phyloP scores from a whole-genome alignment of 306 rosid genomes.

The Gastrolobium villosum region DNA sequence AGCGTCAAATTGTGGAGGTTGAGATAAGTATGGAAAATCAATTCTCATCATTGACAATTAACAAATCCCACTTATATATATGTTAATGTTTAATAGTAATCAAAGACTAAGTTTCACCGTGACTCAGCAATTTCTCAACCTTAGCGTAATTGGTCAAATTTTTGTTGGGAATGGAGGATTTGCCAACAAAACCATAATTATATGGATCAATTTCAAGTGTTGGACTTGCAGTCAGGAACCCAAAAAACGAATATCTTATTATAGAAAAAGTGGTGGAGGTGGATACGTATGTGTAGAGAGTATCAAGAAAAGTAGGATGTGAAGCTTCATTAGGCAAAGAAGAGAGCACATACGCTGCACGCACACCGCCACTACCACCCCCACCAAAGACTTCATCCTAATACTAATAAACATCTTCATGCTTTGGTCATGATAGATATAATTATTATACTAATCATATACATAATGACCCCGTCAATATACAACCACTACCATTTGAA shows the following conservation, averaged over 20 bases:
- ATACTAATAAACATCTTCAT: constrained; percentile 26
- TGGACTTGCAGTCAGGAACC: constrained; percentile 6
- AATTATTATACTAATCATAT: constrained; percentile 53
- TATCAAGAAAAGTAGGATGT: constrained; percentile 14
- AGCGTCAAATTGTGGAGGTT: constrained; percentile 28
- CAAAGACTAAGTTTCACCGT: constrained; percentile 32
- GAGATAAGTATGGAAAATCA: constrained; percentile 33
- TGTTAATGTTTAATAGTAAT: constrained; percentile 26
- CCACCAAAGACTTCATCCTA: constrained; percentile 18
- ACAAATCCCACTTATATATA: not conserved
- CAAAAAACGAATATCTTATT: not conserved
- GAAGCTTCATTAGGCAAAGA: constrained; percentile 4
- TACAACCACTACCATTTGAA: constrained; percentile 53
- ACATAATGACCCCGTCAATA: constrained; percentile 53
- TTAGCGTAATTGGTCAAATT: not conserved
- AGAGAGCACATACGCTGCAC: not conserved
- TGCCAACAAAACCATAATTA: constrained; percentile 14
- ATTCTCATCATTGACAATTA: constrained; percentile 30
- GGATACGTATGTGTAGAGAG: not conserved
- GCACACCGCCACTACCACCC: not conserved
- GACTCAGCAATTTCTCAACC: constrained; percentile 31
- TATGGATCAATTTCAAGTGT: constrained; percentile 31
- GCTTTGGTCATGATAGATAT: constrained; percentile 50
- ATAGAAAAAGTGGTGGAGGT: not conserved
- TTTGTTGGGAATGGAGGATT: constrained; percentile 25